phyloP scores from a whole-genome alignment of 106 monocot species.

The Dendrobium catenatum region DNA sequence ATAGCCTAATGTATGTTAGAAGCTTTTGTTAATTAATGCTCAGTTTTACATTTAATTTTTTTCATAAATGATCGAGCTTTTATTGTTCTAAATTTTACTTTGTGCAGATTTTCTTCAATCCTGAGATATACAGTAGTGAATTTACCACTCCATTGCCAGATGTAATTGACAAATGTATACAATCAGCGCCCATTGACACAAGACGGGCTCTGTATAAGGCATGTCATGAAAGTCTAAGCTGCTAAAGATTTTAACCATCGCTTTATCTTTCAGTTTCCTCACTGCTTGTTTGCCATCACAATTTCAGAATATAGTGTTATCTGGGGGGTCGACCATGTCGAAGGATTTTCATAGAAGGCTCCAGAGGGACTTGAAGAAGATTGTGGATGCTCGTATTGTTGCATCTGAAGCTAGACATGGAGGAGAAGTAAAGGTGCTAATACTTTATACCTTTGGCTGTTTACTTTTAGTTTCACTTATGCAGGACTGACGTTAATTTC shows the following conservation, averaged over 20 bases:
- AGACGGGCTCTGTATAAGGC: slow-evolving; percentile 89
- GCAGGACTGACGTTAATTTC: slow-evolving; percentile 14
- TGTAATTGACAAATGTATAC: slow-evolving; percentile 77
- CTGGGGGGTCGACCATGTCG: slow-evolving; percentile 73
- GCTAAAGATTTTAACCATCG: neutral
- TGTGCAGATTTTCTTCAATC: slow-evolving; percentile 82
- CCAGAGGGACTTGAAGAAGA: slow-evolving; percentile 66
- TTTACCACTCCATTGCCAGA: slow-evolving; percentile 55
- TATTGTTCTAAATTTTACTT: neutral
- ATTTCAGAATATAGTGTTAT: slow-evolving; percentile 65
- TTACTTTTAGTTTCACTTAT: neutral
- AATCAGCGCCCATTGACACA: slow-evolving; percentile 88
- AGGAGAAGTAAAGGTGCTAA: slow-evolving; percentile 42
- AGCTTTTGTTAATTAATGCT: slow-evolving; percentile 2
- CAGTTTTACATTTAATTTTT: too few relatives aligned
- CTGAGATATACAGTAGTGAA: slow-evolving; percentile 62
- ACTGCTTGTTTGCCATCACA: neutral
- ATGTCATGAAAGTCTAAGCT: neutral
- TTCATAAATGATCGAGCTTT: neutral
- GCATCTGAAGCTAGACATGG: slow-evolving; percentile 54
- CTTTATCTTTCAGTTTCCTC: neutral
- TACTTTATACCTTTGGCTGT: neutral
- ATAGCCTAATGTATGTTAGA: neutral
- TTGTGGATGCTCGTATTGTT: slow-evolving; percentile 57
- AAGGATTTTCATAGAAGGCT: slow-evolving; percentile 77